Conservation (phyloP, 1,139 yeast species). For the Saccharomyces hybrid region DNA sequence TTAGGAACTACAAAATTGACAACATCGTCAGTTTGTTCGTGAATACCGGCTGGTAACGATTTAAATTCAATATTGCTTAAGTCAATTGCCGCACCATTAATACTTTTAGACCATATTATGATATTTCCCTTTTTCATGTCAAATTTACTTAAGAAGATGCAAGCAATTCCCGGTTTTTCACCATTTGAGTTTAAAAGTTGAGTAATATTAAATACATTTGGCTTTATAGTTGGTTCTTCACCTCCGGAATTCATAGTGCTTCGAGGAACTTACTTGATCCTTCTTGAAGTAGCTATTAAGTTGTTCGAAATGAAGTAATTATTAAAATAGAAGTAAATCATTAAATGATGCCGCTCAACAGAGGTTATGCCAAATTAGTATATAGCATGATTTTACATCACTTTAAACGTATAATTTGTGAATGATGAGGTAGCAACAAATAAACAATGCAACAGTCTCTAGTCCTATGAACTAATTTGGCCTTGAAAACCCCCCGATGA, state of each 20-base stretch:
- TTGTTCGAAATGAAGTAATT: not conserved
- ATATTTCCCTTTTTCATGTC: constrained; percentile 30
- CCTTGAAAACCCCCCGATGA: not conserved
- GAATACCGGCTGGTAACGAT: constrained; percentile 80
- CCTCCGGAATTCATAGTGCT: not conserved
- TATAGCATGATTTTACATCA: not conserved
- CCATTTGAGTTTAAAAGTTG: not conserved
- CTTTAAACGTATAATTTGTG: not conserved
- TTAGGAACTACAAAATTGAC: constrained; percentile 44
- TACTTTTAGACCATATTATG: constrained; percentile 23
- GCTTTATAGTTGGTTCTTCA: not conserved
- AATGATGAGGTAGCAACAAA: not conserved
- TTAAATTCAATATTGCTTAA: constrained; percentile 56
- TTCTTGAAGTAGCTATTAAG: not conserved
- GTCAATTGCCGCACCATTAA: constrained; percentile 11
- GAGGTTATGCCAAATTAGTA: not conserved
- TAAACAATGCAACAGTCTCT: not conserved
- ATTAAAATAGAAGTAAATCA: not conserved
- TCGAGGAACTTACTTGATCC: not conserved
- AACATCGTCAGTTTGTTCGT: constrained; percentile 47
- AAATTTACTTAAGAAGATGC: constrained; percentile 27
- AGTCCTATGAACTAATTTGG: not conserved
- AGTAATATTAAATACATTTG: not conserved
- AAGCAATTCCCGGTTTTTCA: constrained; percentile 1
- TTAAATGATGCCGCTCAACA: not conserved